These are phyloP conservation scores for Colletotrichum orbiculare DNA, from an alignment of 2,329 filamentous ascomycete genomes.

Conservation along the genomic window DNA sequence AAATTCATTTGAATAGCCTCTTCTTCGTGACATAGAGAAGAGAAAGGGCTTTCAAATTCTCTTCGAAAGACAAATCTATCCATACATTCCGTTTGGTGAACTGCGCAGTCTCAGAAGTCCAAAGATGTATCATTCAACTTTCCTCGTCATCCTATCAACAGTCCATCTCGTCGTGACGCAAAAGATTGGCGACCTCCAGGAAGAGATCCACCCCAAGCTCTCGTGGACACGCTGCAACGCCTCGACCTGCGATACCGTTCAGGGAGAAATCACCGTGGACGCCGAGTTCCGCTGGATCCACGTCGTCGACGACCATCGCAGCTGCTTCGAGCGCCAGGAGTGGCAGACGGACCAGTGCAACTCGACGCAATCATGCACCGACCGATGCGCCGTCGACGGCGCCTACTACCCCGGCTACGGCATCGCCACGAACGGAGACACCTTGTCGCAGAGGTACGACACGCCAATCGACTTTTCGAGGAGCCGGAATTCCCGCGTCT, in stretches of 20 bases:
- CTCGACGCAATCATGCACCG: slow-evolving; percentile 52
- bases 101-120: neutral
- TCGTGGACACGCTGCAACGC: slow-evolving; percentile 21
- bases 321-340: slow-evolving; percentile 61
- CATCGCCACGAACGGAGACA: slow-evolving; percentile 56
- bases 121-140: neutral
- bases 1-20: no score
- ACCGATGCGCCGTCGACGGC: slow-evolving; percentile 59
- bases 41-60: no score
- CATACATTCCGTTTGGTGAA: neutral
- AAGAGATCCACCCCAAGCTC: slow-evolving; percentile 18
- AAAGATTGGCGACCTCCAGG: neutral
- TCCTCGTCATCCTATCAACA: neutral
- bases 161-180: slow-evolving; percentile 17
- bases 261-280: slow-evolving; percentile 25
- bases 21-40: no score
- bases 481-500: slow-evolving; percentile 62
- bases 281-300: slow-evolving; percentile 31
- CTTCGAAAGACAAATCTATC: no score
- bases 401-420: slow-evolving; percentile 57
- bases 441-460: slow-evolving; percentile 62
- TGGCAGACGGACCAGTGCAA: slow-evolving; percentile 47
- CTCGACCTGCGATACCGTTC: slow-evolving; percentile 4
- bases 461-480: slow-evolving; percentile 56
- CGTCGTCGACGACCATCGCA: slow-evolving; percentile 39